Evolutionary conservation across 2,329 filamentous ascomycete genomes (phyloP).

Genomic region (Arthrobotrys sinensis): DNA sequence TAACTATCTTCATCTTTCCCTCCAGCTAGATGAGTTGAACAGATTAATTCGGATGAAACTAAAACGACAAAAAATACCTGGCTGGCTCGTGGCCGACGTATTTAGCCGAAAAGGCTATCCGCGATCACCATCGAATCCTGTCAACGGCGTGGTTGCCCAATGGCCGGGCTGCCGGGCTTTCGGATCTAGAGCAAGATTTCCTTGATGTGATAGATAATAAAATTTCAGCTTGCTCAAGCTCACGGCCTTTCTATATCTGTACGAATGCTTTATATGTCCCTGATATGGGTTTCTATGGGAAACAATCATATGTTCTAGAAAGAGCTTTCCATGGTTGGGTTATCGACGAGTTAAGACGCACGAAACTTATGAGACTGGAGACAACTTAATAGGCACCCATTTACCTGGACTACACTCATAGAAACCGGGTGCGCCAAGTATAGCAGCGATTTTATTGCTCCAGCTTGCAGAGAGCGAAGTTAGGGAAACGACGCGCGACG

Average conservation of each 20-base stretch:
- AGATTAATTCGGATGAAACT: conserved; percentile 35
- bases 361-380: neutral
- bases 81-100: conserved; percentile 32
- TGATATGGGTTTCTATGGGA: neutral
- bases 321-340: conserved; percentile 27
- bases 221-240: neutral
- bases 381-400: neutral
- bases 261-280: neutral
- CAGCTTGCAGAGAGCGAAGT: neutral
- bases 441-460: neutral
- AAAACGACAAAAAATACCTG: conserved; percentile 28
- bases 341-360: neutral
- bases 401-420: neutral
- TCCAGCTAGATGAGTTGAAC: neutral
- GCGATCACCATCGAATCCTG: conserved; percentile 16
- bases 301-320: neutral
- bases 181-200: neutral
- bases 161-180: neutral
- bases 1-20: conserved; percentile 19
- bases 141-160: conserved; percentile 1
- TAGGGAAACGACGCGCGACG: neutral
- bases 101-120: conserved; percentile 52
- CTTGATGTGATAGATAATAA: neutral
- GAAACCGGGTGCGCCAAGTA: conserved; percentile 8
- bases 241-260: neutral